Base-by-base conservation (phyloP, 2,329 filamentous ascomycete genomes). In the Aspergillus udagawae region DNA sequence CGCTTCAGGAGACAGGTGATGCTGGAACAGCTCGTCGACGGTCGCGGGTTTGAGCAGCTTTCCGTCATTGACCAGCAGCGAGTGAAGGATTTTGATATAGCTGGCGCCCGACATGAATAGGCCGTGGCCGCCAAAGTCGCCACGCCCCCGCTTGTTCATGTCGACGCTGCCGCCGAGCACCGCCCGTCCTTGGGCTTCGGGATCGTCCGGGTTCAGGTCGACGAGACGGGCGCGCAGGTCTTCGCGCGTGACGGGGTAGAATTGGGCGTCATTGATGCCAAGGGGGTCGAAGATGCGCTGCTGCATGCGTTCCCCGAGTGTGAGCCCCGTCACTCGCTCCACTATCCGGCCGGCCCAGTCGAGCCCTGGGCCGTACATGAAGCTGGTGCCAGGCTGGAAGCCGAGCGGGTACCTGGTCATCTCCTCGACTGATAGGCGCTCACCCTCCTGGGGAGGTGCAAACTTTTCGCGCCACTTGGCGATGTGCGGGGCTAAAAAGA, bases 281-380 rank as follows among this genome's bases (percentile, higher is more conserved):
- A 84, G 69, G 1, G 79, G 79, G 0, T 65, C 66, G 60, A 74
- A 80, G 20, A 83, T 77, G 49, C 78, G 71, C 53, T 76, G 61
- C 10, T 77, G 68, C 61, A 83, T 73, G 50, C 73, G 76, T 2
- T 78, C 73, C 2, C 78, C 72, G 2, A 85, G 67, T 0, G 72
- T 75, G 8, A 63, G 53, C 0, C 76, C 75, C 0, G 80, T 80
- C 0, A 80, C 63, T 0, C 75, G 70, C 61, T 84, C 82, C 1
- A 85, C 72, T 0, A 84, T 69, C 0, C 75, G 72, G 2, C 83
- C 82, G 0, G 77, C 79, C 82, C 81, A 85, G 68, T 85, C 83
- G 1, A 80, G 65, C 1, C 77, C 73, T 1, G 74, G 61, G 0
- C 80, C 77, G 59, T 85, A 85, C 60, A 74, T 71, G 82, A 82